These are phyloP conservation scores for Teunomyces aglyptinius DNA, from an alignment of 805 yeast species.

Conservation along the genomic window DNA sequence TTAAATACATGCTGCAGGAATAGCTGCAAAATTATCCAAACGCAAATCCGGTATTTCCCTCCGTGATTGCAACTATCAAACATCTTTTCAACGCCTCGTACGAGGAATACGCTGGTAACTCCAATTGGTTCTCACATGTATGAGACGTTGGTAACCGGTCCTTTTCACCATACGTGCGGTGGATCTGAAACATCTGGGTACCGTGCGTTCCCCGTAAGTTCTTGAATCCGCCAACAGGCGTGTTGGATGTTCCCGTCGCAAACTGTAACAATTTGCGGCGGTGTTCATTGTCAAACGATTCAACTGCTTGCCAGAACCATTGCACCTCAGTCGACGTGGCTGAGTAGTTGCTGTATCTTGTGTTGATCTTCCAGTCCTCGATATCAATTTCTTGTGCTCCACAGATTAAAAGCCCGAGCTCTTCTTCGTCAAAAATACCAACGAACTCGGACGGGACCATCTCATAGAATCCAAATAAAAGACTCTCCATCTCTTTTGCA, in stretches of 20 bases:
- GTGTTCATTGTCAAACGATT: conserved; percentile 90
- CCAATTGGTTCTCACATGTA: conserved; percentile 94
- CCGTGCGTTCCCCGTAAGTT: conserved; percentile 88
- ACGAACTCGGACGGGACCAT: conserved; percentile 81
- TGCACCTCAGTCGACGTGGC: conserved; percentile 81
- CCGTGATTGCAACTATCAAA: conserved; percentile 79
- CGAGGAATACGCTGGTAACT: conserved; percentile 86
- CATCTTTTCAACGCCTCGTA: conserved; percentile 84
- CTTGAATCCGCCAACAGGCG: conserved; percentile 91
- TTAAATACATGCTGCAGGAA: background rate
- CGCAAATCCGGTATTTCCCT: conserved; percentile 96
- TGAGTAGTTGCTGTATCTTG: conserved; percentile 77
- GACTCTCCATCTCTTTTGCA: conserved; percentile 80
- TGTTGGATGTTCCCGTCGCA: conserved; percentile 96
- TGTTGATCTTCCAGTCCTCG: conserved; percentile 90
- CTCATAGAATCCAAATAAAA: conserved; percentile 85
- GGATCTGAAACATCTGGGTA: conserved; percentile 80
- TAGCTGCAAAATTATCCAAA: conserved; percentile 45
- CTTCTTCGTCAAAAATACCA: conserved; percentile 91
- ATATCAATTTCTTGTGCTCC: conserved; percentile 97
- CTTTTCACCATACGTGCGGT: conserved; percentile 78
- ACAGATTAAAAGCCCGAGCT: conserved; percentile 83
- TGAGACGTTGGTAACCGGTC: conserved; percentile 93
- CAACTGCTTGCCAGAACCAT: conserved; percentile 98
- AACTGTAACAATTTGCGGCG: conserved; percentile 91